phyloP scores from a whole-genome alignment of 1,284 basidiomycete genomes.

The Caloboletus inedulis region DNA sequence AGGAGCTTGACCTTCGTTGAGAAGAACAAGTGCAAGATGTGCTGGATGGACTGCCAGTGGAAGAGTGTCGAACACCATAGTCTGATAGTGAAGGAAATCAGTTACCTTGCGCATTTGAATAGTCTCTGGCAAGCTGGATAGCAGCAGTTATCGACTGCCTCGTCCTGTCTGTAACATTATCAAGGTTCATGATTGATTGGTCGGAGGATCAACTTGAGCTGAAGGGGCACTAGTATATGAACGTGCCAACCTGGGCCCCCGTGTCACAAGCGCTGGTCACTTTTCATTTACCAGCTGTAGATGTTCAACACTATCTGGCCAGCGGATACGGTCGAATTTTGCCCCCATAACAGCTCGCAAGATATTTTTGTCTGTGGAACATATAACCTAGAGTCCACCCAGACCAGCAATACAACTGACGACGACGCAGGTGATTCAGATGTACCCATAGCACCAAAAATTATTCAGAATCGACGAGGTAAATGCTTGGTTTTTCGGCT shows the following conservation, averaged over 20 bases:
- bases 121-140: slow-evolving; percentile 79
- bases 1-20: slow-evolving; percentile 55
- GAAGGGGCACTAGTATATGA: too few relatives aligned
- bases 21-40: slow-evolving; percentile 73
- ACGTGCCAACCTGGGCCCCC: not conserved
- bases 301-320: slow-evolving; percentile 73
- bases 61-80: not conserved
- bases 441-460: slow-evolving; percentile 2
- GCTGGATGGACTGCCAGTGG: slow-evolving; percentile 68
- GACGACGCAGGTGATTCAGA: not conserved
- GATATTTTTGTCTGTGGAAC: slow-evolving; percentile 86
- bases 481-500: slow-evolving; percentile 70
- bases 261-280: not conserved
- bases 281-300: not conserved
- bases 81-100: not conserved
- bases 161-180: slow-evolving; percentile 77
- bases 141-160: slow-evolving; percentile 63
- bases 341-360: slow-evolving; percentile 58
- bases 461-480: slow-evolving; percentile 47
- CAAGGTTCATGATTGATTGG: slow-evolving; percentile 53
- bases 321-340: slow-evolving; percentile 90
- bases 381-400: slow-evolving; percentile 59
- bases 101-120: slow-evolving; percentile 73
- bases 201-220: too few relatives aligned
- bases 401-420: not conserved